Conservation (phyloP, 192 early-diverging fungal species). For the Podila minutissima region DNA sequence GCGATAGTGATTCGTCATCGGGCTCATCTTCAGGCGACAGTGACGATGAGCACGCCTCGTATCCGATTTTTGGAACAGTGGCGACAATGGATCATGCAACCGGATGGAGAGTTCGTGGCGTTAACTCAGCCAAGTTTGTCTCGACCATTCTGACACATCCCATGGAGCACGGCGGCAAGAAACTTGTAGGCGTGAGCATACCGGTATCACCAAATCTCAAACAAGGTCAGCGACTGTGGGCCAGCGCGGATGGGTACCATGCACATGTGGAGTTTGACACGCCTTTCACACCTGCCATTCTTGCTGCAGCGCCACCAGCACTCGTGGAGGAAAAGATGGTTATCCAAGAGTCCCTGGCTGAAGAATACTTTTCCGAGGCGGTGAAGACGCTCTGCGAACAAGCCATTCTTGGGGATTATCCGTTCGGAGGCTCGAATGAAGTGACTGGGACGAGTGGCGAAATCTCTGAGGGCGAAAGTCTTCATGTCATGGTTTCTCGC, state of each 20-base stretch:
- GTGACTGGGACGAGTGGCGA: constrained; percentile 58
- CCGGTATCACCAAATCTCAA: too few species aligned
- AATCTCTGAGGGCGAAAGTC: constrained; percentile 57
- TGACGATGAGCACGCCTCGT: constrained; percentile 12
- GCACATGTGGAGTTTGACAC: constrained; percentile 39
- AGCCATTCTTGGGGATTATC: constrained; percentile 62
- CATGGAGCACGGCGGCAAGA: not conserved
- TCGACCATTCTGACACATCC: constrained; percentile 15
- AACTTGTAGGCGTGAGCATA: constrained; percentile 3
- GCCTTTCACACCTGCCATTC: constrained; percentile 29
- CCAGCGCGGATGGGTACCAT: constrained; percentile 21
- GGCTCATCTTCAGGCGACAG: constrained; percentile 23
- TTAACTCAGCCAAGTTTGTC: constrained; percentile 43
- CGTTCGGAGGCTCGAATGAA: constrained; percentile 59
- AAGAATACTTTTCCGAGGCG: constrained; percentile 46
- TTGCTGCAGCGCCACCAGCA: constrained; percentile 37
- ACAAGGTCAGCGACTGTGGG: constrained; percentile 1
- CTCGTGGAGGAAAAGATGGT: constrained; percentile 23
- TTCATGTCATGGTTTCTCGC: constrained; percentile 56
- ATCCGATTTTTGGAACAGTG: not conserved
- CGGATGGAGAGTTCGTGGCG: constrained; percentile 13
- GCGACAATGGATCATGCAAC: not conserved
- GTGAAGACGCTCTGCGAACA: constrained; percentile 59
- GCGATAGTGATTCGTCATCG: constrained; percentile 25
- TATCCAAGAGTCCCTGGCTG: constrained; percentile 20